Evolutionary conservation across 2,329 filamentous ascomycete genomes (phyloP).

Genomic region (Hypoxylon sp.): DNA sequence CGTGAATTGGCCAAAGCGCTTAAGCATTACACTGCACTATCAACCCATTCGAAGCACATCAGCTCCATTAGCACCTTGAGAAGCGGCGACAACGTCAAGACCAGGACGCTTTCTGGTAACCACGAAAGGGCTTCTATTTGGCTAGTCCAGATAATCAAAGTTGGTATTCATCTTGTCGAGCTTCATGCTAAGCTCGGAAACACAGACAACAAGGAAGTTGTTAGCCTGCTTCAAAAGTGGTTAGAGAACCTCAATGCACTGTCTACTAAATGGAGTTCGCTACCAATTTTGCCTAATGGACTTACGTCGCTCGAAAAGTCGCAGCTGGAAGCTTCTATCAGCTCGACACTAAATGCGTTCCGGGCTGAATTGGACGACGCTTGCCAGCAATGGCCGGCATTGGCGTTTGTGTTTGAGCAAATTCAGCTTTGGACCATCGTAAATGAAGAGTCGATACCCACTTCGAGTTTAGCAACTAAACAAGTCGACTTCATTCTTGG

Average conservation of each 20-base stretch:
- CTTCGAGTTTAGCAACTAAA: slow-evolving; percentile 25
- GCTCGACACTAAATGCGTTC: slow-evolving; percentile 58
- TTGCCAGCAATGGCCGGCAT: slow-evolving; percentile 66
- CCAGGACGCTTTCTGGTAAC: slow-evolving; percentile 43
- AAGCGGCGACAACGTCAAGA: slow-evolving; percentile 43
- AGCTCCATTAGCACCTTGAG: slow-evolving; percentile 53
- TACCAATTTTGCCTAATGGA: slow-evolving; percentile 66
- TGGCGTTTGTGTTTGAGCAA: slow-evolving; percentile 77
- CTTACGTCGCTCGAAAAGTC: slow-evolving; percentile 61
- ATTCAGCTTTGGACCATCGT: slow-evolving; percentile 74
- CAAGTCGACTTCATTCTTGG: slow-evolving; percentile 66
- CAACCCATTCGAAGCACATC: slow-evolving; percentile 57
- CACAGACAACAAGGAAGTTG: slow-evolving; percentile 62
- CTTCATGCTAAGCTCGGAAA: slow-evolving; percentile 77
- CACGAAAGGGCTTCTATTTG: slow-evolving; percentile 63
- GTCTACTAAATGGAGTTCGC: slow-evolving; percentile 58
- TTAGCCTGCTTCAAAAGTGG: slow-evolving; percentile 66
- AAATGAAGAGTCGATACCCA: slow-evolving; percentile 49
- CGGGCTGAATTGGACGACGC: slow-evolving; percentile 61
- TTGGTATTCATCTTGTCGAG: slow-evolving; percentile 73
- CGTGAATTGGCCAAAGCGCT: slow-evolving; percentile 61
- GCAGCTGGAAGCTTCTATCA: slow-evolving; percentile 56
- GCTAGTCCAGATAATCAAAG: slow-evolving; percentile 77
- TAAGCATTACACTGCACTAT: slow-evolving; percentile 58
- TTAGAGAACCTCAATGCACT: slow-evolving; percentile 63